Percentiles rank a stretch among this genome's conserved stretches.
phyloP scores from a whole-genome alignment of 1,284 basidiomycete genomes.

The Naganishia sp. region DNA sequence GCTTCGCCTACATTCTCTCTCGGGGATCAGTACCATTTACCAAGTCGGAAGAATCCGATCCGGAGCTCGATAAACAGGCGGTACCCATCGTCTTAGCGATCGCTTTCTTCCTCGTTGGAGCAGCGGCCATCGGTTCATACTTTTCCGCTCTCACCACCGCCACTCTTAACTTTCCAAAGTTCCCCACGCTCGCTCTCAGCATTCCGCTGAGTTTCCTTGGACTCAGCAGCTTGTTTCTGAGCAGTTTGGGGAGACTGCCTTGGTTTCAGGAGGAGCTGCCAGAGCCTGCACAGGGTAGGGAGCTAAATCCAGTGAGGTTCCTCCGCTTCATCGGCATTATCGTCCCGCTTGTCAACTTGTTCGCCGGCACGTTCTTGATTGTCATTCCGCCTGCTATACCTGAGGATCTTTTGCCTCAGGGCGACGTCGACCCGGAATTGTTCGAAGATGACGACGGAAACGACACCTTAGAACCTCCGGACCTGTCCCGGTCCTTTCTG shows the following conservation, averaged over 20 bases:
- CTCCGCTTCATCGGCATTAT: slow-evolving; percentile 48
- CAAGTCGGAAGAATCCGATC: slow-evolving; percentile 11
- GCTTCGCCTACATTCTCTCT: slow-evolving; percentile 45
- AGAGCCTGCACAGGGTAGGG: slow-evolving; percentile 27
- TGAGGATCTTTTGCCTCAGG: slow-evolving; percentile 11
- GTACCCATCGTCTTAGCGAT: slow-evolving; percentile 39
- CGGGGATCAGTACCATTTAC: slow-evolving; percentile 14
- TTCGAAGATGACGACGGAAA: slow-evolving; percentile 10
- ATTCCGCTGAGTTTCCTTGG: slow-evolving; percentile 51
- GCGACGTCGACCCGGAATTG: slow-evolving; percentile 5
- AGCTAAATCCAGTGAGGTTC: slow-evolving; percentile 47
- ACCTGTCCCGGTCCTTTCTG: slow-evolving; percentile 22
- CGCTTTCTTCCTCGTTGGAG: slow-evolving; percentile 50
- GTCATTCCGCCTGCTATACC: slow-evolving; percentile 34
- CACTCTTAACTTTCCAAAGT: slow-evolving; percentile 50
- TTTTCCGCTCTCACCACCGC: slow-evolving; percentile 49
- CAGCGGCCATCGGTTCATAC: slow-evolving; percentile 52
- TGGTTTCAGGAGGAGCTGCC: slow-evolving; percentile 21
- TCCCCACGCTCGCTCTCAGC: slow-evolving; percentile 52
- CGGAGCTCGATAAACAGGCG: slow-evolving; percentile 23
- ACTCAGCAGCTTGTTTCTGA: slow-evolving; percentile 49
- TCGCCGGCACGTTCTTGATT: slow-evolving; percentile 49
- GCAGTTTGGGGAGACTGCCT: slow-evolving; percentile 23
- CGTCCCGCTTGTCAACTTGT: slow-evolving; percentile 48
- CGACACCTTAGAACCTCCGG: slow-evolving; percentile 4